phyloP scores from a whole-genome alignment of 257 asterid genomes.

The Nicotiana obtusifolia region DNA sequence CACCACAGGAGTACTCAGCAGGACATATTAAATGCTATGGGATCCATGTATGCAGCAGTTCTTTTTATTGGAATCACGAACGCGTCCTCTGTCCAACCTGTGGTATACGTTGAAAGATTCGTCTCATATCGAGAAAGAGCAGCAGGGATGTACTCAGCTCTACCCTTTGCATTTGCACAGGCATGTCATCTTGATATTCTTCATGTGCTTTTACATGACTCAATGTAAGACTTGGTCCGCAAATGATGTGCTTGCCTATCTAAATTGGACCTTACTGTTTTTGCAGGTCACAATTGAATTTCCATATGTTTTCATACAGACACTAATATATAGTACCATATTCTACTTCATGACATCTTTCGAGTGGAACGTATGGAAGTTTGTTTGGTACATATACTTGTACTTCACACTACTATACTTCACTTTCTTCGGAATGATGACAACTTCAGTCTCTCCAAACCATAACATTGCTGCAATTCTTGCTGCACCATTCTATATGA shows the following conservation, averaged over 20 bases:
- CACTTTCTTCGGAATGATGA: conserved; percentile 93
- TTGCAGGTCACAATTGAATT: conserved; percentile 72
- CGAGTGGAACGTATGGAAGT: conserved; percentile 62
- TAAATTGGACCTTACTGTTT: background rate
- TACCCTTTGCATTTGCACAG: conserved; percentile 92
- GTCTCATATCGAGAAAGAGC: conserved; percentile 87
- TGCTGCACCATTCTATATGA: conserved; percentile 67
- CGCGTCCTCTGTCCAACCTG: conserved; percentile 77
- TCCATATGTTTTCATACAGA: conserved; percentile 66
- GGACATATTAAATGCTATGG: conserved; percentile 91
- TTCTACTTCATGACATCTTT: conserved; percentile 81
- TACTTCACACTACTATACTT: conserved; percentile 65
- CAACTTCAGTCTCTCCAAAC: conserved; percentile 69
- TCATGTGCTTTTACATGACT: background rate
- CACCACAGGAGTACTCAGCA: conserved; percentile 58
- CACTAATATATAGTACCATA: conserved; percentile 61
- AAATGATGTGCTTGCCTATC: background rate
- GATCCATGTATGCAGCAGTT: conserved; percentile 94
- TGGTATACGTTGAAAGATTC: conserved; percentile 65
- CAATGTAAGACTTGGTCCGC: background rate
- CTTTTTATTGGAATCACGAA: conserved; percentile 79
- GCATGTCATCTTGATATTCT: conserved; percentile 18
- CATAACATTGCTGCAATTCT: conserved; percentile 66
- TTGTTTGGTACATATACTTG: conserved; percentile 73
- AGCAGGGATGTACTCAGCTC: conserved; percentile 92